Evolutionary conservation across 495 filamentous ascomycete genomes (phyloP).

Genomic region (Massariosphaeria phaeospora): DNA sequence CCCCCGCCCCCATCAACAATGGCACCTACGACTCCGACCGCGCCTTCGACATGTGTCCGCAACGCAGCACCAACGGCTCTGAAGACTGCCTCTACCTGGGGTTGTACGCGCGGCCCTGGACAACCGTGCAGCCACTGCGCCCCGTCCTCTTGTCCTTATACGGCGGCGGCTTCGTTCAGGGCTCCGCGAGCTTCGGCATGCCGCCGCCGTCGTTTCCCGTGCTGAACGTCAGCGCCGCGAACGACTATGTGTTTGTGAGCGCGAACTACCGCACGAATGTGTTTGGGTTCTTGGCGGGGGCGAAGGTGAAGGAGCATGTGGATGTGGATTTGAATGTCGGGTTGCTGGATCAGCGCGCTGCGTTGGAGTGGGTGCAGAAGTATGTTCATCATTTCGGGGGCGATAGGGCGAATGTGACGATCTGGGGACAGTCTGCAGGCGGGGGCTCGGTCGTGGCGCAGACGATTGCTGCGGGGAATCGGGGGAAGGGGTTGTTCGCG

Average conservation of each 20-base stretch:
- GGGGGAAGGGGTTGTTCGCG: constrained; percentile 34
- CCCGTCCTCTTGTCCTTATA: constrained; percentile 59
- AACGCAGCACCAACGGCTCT: constrained; percentile 54
- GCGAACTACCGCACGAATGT: constrained; percentile 55
- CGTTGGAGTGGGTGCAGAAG: constrained; percentile 34
- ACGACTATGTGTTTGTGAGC: constrained; percentile 52
- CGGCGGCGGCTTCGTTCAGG: constrained; percentile 60
- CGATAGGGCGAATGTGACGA: constrained; percentile 33
- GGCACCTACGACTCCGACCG: constrained; percentile 55
- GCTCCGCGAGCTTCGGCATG: constrained; percentile 49
- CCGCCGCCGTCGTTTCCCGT: constrained; percentile 55
- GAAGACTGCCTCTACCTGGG: constrained; percentile 61
- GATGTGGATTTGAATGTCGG: constrained; percentile 42
- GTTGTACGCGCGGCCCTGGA: constrained; percentile 56
- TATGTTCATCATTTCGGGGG: constrained; percentile 37
- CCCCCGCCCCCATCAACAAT: constrained; percentile 46
- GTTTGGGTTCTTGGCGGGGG: constrained; percentile 55
- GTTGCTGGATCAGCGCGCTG: constrained; percentile 36
- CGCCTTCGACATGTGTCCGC: constrained; percentile 54
- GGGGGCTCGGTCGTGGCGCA: constrained; percentile 54
- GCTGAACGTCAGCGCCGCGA: constrained; percentile 46
- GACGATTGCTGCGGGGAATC: constrained; percentile 46
- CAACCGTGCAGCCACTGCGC: constrained; percentile 24
- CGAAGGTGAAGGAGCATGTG: constrained; percentile 46
- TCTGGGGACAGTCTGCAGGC: constrained; percentile 48